Conservation (phyloP, 2,329 filamentous ascomycete species). For the Alternaria alternata region DNA sequence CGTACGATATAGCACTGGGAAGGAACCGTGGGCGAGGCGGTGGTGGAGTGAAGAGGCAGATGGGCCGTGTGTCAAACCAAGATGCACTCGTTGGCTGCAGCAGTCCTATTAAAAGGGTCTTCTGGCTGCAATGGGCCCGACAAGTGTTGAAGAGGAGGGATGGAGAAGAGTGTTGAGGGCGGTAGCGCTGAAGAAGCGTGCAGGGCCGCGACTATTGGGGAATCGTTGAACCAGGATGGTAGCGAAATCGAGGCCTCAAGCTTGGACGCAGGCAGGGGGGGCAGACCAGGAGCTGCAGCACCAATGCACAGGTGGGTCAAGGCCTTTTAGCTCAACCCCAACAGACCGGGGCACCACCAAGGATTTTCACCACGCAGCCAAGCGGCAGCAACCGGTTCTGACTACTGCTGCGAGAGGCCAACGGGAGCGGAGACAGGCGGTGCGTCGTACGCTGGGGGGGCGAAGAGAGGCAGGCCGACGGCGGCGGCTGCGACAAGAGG, state of each 20-base stretch:
- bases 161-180: constrained; percentile 44
- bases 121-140: constrained; percentile 47
- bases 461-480: constrained; percentile 19
- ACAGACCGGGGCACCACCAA: constrained; percentile 43
- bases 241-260: constrained; percentile 38
- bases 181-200: constrained; percentile 40
- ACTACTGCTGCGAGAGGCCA: constrained; percentile 7
- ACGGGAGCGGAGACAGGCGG: constrained; percentile 21
- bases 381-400: constrained; percentile 42
- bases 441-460: constrained; percentile 14
- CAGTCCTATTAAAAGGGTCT: constrained; percentile 41
- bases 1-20: constrained; percentile 22
- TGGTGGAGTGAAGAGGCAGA: constrained; percentile 24
- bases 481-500: constrained; percentile 24
- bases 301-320: constrained; percentile 39
- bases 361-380: constrained; percentile 39
- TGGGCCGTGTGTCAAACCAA: constrained; percentile 24
- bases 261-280: constrained; percentile 25
- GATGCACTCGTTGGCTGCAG: constrained; percentile 22
- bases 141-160: constrained; percentile 37
- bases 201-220: constrained; percentile 45
- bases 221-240: constrained; percentile 38
- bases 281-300: constrained; percentile 27
- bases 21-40: constrained; percentile 31
- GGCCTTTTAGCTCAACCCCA: constrained; percentile 37